phyloP scores from a whole-genome alignment of 2,329 filamentous ascomycete species.

The Venturia oleaginea region DNA sequence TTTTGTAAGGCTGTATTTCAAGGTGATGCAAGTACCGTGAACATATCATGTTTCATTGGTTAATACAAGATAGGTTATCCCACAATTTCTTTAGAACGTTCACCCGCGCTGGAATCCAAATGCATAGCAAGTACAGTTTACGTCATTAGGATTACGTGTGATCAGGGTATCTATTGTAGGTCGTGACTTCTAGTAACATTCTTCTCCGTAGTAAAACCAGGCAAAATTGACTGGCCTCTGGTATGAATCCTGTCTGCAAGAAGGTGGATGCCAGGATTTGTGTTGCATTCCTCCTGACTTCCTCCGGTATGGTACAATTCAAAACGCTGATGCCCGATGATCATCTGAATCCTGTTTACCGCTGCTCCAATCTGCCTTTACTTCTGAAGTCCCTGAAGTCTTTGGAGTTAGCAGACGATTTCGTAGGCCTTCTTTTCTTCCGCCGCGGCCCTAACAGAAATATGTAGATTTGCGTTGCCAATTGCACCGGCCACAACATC shows the following conservation, averaged over 20 bases:
- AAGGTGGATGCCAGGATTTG: no score
- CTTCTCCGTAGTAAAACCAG: no score
- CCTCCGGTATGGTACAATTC: no score
- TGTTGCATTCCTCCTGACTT: neutral
- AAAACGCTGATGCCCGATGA: neutral
- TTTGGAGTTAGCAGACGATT: neutral
- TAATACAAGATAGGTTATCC: no score
- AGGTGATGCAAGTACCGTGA: no score
- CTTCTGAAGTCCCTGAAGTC: constrained; percentile 2
- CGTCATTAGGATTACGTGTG: no score
- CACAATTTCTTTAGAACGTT: no score
- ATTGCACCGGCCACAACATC: constrained; percentile 11
- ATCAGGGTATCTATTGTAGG: neutral
- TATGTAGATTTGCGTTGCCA: neutral
- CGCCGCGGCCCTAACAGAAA: constrained; percentile 14
- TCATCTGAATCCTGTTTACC: neutral
- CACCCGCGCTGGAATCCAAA: no score
- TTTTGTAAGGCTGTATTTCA: no score
- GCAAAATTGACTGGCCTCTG: neutral
- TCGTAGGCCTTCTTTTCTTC: constrained; percentile 9
- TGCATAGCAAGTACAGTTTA: no score
- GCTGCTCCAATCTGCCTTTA: neutral
- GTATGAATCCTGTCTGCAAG: neutral
- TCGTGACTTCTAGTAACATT: no score
- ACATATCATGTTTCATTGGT: no score